phyloP scores from a whole-genome alignment of 2,329 filamentous ascomycete species.

The Colletotrichum sp. region DNA sequence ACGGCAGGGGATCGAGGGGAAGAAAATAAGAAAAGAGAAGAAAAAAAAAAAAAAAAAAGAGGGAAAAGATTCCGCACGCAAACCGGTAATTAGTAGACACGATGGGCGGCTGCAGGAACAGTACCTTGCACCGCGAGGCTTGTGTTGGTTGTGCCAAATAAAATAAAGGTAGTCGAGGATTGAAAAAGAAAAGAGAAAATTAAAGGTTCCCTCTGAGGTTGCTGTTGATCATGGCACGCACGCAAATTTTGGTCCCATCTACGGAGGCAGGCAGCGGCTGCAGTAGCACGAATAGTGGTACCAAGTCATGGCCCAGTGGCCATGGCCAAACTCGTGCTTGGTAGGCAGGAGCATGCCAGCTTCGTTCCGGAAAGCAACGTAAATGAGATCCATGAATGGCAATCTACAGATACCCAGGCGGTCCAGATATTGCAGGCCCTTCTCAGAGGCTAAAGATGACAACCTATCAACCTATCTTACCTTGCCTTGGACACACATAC shows the following conservation, averaged over 20 bases:
- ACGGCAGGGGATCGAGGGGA: not conserved
- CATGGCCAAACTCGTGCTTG: not conserved
- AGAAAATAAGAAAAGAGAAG: not conserved
- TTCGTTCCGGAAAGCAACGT: not conserved
- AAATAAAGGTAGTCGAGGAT: not conserved
- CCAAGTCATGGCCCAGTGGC: not conserved
- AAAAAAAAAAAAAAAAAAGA: not conserved
- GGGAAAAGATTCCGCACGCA: not conserved
- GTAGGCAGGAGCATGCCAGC: not conserved
- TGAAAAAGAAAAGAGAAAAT: not conserved
- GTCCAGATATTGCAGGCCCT: not conserved
- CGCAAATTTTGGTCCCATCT: not conserved
- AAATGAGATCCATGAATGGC: not conserved
- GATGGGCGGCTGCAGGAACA: conserved; percentile 4
- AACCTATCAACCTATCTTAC: not conserved
- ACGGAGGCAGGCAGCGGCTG: not conserved
- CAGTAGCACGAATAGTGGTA: not conserved
- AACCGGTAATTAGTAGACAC: not conserved
- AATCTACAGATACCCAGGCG: not conserved
- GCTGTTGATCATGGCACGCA: not conserved
- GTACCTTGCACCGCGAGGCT: not conserved
- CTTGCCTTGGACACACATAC: not conserved
- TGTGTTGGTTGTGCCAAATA: not conserved
- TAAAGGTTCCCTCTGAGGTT: not conserved
- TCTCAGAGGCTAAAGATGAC: not conserved